A percentile compares a stretch with the other conserved stretches of the same genome.
These are phyloP conservation scores for Taxillus chinensis DNA, from an alignment of 164 flowering plant species.

Conservation along the genomic window DNA sequence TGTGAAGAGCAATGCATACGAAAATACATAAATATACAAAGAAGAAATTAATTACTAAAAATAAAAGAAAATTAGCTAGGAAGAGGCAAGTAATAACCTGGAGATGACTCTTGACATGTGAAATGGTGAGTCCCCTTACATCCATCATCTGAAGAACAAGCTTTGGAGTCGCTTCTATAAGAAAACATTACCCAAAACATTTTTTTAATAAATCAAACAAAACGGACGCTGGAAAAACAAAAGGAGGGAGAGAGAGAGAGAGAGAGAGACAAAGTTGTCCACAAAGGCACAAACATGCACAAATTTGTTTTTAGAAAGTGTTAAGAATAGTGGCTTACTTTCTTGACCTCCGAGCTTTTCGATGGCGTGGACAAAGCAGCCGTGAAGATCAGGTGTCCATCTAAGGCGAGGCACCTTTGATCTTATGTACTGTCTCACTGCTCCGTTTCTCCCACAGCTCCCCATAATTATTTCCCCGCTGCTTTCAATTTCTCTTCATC, in stretches of 20 bases:
- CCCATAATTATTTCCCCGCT: neutral
- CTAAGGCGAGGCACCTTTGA: slow-evolving; percentile 35
- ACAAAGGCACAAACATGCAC: neutral
- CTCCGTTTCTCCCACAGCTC: neutral
- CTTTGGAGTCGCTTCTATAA: slow-evolving; percentile 41
- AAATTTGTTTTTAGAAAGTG: neutral
- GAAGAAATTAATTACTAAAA: neutral
- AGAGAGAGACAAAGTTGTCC: neutral
- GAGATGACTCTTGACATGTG: slow-evolving; percentile 49
- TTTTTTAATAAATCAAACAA: neutral
- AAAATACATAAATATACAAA: neutral
- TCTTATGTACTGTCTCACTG: slow-evolving; percentile 27
- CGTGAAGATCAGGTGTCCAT: slow-evolving; percentile 41
- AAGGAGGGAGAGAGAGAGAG: neutral
- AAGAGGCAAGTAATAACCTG: slow-evolving; percentile 19
- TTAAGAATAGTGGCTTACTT: slow-evolving; percentile 17
- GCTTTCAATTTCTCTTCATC: neutral
- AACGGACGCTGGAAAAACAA: neutral
- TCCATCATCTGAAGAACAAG: slow-evolving; percentile 44
- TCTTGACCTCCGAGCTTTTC: slow-evolving; percentile 39
- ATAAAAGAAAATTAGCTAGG: neutral
- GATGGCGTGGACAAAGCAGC: slow-evolving; percentile 30
- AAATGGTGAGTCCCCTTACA: slow-evolving; percentile 39
- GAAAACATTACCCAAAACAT: neutral
- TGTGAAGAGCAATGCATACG: neutral